Base-by-base conservation (phyloP, 2,329 filamentous ascomycete genomes). In the Fusarium mundagurra region DNA sequence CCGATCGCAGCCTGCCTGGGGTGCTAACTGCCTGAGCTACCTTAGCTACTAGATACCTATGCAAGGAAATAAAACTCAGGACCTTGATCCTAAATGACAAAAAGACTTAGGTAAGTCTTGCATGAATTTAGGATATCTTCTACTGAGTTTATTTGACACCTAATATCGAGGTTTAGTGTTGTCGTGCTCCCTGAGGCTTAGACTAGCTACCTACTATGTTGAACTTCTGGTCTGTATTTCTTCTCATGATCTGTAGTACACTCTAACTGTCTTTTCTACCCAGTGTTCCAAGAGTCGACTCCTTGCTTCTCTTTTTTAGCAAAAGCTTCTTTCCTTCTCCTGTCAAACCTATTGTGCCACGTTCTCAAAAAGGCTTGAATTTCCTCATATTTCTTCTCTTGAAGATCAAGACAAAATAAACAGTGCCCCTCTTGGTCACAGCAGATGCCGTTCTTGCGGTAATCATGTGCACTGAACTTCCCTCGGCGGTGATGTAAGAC, bases 391-490 rank as follows among this genome's bases (percentile, higher is more conserved):
- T 12, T 5, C 24, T 44, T 36, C 12, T n/a, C 44, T 16, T n/a
- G 33, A 5, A 44, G 18, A 17, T 50, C 47, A 9, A 44, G 9
- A 27, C 64, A 69, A 45, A 38, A 63, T 18, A 31, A 27, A n/a
- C 64, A 69, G 14, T 44, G 22, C 4, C 44, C 44, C 17, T 31
- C n/a, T 13, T 31, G 38, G 18, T 27, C n/a, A 24, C 67, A 69
- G 20, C 57, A 69, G 27, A 69, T 22, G 20, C 67, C 67, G 24
- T 24, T 41, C 17, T 16, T 34, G n/a, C 38, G 66, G 18, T 67
- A 55, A 31, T 61, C 54, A 12, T 20, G 6, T 9, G 22, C 31
- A 27, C 29, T 41, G 38, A 69, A 45, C 29, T 45, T 44, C 22
- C 14, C 31, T 24, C 48, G 43, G 12, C 24, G n/a, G 8, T 20